Evolutionary conservation across 805 yeast species (phyloP), one percentile per base, ranked within the genome.

Genomic region (Nakazawaea populi): DNA sequence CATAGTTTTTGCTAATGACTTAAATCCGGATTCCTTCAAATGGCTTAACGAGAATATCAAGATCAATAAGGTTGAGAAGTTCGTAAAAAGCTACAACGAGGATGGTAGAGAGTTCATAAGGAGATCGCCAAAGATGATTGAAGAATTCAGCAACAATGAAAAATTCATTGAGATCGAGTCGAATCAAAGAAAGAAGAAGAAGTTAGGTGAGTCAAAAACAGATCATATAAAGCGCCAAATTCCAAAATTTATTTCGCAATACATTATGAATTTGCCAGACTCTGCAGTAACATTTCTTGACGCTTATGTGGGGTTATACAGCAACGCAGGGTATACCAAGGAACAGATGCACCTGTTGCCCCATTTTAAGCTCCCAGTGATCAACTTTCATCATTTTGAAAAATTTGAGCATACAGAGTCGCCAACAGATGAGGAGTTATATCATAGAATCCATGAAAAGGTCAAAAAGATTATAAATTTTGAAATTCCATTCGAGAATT

Each of bases 261-360:
- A 82, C 60, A 96, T 89, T 9, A 94, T 94, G 99, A 94, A 94
- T 63, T 75, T 94, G 51, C 99, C 99, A 3, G 99, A 89, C 61
- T 78, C 90, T 43, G 97, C 99, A 0, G 72, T 94, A 27, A 83
- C 85, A 18, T 94, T 94, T 60, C 68, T 90, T 49, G 83, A 84
- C 58, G 87, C 85, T 46, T 92, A 80, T 60, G 72, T 81, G 35
- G 97, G 97, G 0, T 71, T 91, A 31, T 88, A 85, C 64, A 56
- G 73, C 1, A 67, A 71, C 36, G 60, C 62, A 41, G 65, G 69
- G 8, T 68, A 62, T 46, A 64, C 75, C 1, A 68, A 64, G 45
- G 59, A 64, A 3, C 59, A 63, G 41, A 63, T 75, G 4, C 66
- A 63, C 44, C 44, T 58, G 0, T 56, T 74, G 9, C 76, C 77